These are phyloP conservation scores for Ophiostoma quercus DNA, from an alignment of 2,329 filamentous ascomycete species.

Conservation along the genomic window DNA sequence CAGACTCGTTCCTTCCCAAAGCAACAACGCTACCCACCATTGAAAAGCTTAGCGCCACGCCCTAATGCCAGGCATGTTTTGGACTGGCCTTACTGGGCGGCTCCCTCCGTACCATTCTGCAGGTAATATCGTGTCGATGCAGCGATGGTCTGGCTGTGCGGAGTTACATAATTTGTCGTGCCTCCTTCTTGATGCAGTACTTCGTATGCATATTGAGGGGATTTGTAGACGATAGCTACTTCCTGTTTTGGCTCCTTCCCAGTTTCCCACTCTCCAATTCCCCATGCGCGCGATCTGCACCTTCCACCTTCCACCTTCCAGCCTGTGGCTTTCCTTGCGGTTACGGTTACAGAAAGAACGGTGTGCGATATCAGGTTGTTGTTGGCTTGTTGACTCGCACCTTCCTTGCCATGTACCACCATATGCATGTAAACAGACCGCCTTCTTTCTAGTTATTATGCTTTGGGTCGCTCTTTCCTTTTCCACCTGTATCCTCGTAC, in stretches of 20 bases:
- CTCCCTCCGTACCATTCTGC: background rate
- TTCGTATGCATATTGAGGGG: too few species aligned
- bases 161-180: background rate
- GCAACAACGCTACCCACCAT: background rate
- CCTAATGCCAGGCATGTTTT: slow-evolving; percentile 12
- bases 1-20: background rate
- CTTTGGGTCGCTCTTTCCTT: background rate
- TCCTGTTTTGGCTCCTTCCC: background rate
- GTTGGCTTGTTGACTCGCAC: background rate
- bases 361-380: background rate
- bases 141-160: background rate
- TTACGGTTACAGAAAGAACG: background rate
- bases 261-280: background rate
- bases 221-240: background rate
- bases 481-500: background rate
- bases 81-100: slow-evolving; percentile 4
- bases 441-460: background rate
- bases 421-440: background rate
- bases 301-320: background rate
- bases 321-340: background rate
- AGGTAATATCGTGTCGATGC: background rate
- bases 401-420: background rate
- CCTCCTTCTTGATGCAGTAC: background rate
- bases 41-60: slow-evolving; percentile 9
- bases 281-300: background rate